Conservation (phyloP, 2,329 filamentous ascomycete species). For the Aaosphaeria arxii region DNA sequence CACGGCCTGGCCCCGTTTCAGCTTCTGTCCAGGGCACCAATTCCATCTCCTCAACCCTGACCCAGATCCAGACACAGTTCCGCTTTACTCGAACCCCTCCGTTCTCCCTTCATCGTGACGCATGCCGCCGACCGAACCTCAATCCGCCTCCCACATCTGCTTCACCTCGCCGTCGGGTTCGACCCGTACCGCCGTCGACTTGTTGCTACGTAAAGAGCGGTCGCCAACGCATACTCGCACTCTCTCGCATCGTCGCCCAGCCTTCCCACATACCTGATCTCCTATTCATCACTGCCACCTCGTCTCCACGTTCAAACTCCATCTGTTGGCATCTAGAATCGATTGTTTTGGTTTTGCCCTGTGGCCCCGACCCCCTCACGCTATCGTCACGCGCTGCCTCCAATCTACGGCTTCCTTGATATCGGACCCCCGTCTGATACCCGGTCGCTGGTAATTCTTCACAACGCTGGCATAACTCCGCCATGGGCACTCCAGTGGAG, state of each 20-base stretch:
- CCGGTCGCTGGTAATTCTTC: slow-evolving; percentile 2
- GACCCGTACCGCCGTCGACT: slow-evolving; percentile 4
- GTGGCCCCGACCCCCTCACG: too few species aligned
- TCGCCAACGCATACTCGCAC: slow-evolving; percentile 11
- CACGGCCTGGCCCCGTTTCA: slow-evolving; percentile 11
- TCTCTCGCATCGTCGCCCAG: slow-evolving; percentile 5
- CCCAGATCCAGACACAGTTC: not conserved
- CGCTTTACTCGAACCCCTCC: not conserved
- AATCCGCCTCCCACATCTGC: not conserved
- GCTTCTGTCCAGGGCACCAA: slow-evolving; percentile 20
- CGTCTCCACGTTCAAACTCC: slow-evolving; percentile 1
- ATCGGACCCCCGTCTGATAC: not conserved
- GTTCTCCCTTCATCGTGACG: slow-evolving; percentile 12
- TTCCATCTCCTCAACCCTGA: slow-evolving; percentile 5
- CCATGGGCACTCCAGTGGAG: slow-evolving; percentile 35
- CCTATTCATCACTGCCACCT: not conserved
- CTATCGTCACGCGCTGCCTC: not conserved
- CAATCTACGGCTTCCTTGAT: not conserved
- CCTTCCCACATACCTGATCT: slow-evolving; percentile 2
- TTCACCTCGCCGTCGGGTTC: not conserved
- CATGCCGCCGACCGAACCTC: slow-evolving; percentile 11
- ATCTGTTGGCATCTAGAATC: too few species aligned
- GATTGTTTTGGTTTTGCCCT: too few species aligned
- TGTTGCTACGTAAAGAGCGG: slow-evolving; percentile 7
- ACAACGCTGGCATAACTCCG: slow-evolving; percentile 22